Conservation (phyloP, 164 flowering plant genomes). For the Pachysandra terminalis region DNA sequence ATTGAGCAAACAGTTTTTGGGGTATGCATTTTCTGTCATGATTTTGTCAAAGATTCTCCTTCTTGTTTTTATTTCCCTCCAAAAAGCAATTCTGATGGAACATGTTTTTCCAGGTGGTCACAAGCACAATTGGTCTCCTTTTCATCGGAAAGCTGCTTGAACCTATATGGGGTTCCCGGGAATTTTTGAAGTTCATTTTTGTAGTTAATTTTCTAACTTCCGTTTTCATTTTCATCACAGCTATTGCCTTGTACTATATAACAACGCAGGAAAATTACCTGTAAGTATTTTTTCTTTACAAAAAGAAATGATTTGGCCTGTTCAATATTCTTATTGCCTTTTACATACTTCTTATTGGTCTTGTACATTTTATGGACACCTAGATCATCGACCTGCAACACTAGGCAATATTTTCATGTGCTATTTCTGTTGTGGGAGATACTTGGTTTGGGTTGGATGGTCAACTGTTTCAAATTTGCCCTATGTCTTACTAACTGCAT, state of each 20-base stretch:
- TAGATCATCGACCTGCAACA: too few species aligned
- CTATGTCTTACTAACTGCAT: neutral
- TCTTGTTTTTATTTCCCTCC: neutral
- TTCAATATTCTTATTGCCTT: neutral
- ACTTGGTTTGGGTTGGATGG: neutral
- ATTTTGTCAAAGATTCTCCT: neutral
- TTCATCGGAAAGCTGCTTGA: constrained; percentile 90
- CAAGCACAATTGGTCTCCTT: constrained; percentile 75
- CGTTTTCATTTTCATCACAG: constrained; percentile 74
- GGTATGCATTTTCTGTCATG: constrained; percentile 39
- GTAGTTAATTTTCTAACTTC: constrained; percentile 79
- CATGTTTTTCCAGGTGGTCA: constrained; percentile 45
- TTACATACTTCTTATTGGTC: neutral
- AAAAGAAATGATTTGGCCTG: constrained; percentile 5
- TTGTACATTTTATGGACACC: neutral
- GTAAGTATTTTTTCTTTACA: constrained; percentile 45
- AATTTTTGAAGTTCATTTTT: constrained; percentile 89
- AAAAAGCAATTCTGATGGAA: constrained; percentile 9
- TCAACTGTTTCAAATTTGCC: neutral
- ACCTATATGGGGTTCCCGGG: constrained; percentile 95
- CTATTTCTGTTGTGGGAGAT: neutral
- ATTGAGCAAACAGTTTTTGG: constrained; percentile 73
- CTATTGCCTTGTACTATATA: constrained; percentile 83
- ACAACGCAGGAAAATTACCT: constrained; percentile 79
- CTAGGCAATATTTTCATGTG: neutral